phyloP scores from a whole-genome alignment of 495 filamentous ascomycete genomes.

The Daldinia grandis region DNA sequence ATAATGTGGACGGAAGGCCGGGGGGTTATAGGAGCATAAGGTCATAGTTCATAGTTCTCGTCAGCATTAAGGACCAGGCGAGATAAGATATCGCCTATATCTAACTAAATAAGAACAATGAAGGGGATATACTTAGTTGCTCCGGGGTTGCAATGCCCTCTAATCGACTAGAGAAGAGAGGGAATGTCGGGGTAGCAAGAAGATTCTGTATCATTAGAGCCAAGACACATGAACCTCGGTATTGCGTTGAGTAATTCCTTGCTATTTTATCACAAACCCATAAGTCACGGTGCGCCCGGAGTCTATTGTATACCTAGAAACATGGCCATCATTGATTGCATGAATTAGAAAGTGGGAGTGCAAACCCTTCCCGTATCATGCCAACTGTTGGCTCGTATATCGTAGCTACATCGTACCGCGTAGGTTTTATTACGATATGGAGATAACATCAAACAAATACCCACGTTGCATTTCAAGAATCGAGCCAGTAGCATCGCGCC shows the following conservation, averaged over 20 bases:
- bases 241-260: constrained; percentile 5
- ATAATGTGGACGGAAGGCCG: not conserved
- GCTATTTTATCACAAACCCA: not conserved
- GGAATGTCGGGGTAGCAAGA: constrained; percentile 9
- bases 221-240: constrained; percentile 20
- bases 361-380: not conserved
- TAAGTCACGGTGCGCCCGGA: not conserved
- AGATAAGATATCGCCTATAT: not conserved
- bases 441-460: not conserved
- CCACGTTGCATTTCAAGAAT: not conserved
- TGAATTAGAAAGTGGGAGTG: not conserved
- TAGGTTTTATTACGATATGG: not conserved
- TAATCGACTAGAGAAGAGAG: constrained; percentile 4
- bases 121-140: not conserved
- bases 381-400: not conserved
- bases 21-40: not conserved
- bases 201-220: constrained; percentile 17
- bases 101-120: constrained; percentile 4
- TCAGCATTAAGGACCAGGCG: not conserved
- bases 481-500: not conserved
- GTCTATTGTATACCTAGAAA: not conserved
- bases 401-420: not conserved
- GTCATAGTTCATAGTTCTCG: not conserved
- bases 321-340: not conserved
- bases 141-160: not conserved